A percentile compares a stretch with the other conserved stretches of the same genome.
These are phyloP conservation scores for Phaeolepiota aurea DNA, from an alignment of 768 basidiomycete species.

Conservation along the genomic window DNA sequence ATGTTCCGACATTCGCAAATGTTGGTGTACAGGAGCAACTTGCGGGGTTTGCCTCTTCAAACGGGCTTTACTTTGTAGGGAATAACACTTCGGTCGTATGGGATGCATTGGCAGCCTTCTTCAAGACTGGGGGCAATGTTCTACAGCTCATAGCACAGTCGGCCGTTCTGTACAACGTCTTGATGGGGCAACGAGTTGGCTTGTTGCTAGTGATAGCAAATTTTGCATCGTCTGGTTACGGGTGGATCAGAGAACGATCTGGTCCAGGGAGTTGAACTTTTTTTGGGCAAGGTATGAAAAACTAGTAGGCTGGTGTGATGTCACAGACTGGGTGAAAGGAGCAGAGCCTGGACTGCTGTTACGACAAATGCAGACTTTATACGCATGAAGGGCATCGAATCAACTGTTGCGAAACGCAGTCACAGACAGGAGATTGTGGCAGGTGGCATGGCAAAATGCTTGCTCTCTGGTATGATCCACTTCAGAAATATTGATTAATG, in stretches of 20 bases:
- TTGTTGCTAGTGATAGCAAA: slow-evolving; percentile 43
- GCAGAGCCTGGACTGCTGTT: slow-evolving; percentile 72
- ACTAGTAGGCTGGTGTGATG: too few relatives aligned
- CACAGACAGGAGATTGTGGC: slow-evolving; percentile 75
- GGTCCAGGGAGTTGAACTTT: too few relatives aligned
- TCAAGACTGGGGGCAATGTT: slow-evolving; percentile 32
- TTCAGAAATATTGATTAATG: slow-evolving; percentile 53
- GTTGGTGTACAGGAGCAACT: slow-evolving; percentile 58
- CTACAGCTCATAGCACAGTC: slow-evolving; percentile 51
- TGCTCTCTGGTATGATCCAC: slow-evolving; percentile 39
- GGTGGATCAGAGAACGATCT: too few relatives aligned
- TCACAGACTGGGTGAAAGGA: too few relatives aligned
- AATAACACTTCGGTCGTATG: slow-evolving; percentile 55
- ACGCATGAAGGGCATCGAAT: slow-evolving; percentile 56
- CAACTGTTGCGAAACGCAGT: slow-evolving; percentile 35
- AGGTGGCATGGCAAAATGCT: slow-evolving; percentile 46
- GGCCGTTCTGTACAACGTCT: slow-evolving; percentile 47
- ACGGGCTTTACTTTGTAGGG: too few relatives aligned
- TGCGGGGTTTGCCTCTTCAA: slow-evolving; percentile 38
- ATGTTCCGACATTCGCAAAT: slow-evolving; percentile 70
- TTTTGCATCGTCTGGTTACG: too few relatives aligned
- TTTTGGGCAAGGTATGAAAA: too few relatives aligned
- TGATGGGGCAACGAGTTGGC: slow-evolving; percentile 57
- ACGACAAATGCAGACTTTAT: slow-evolving; percentile 56
- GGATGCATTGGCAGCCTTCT: slow-evolving; percentile 40